A percentile compares a stretch with the other conserved stretches of the same genome.
Evolutionary conservation across 768 basidiomycete genomes (phyloP).

Genomic region (Boletus patriciae): DNA sequence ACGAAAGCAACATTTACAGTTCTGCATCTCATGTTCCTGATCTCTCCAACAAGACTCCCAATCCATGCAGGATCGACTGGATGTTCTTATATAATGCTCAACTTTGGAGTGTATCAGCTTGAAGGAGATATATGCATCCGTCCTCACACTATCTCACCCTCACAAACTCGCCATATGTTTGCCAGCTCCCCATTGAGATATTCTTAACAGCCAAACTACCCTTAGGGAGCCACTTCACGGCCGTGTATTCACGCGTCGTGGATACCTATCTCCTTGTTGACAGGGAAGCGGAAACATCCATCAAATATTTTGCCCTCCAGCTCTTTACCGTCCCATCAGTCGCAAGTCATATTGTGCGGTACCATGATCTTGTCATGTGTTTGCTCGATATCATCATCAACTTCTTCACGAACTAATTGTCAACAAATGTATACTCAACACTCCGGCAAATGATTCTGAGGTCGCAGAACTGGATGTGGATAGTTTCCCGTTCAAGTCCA

Average conservation of each 20-base stretch:
- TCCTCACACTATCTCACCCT: slow-evolving; percentile 67
- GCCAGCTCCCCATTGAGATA: slow-evolving; percentile 4
- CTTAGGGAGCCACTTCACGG: slow-evolving; percentile 78
- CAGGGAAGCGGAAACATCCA: slow-evolving; percentile 91
- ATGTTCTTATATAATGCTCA: slow-evolving; percentile 79
- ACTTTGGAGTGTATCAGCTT: slow-evolving; percentile 79
- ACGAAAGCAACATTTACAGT: slow-evolving; percentile 48
- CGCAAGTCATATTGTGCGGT: slow-evolving; percentile 73
- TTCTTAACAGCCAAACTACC: slow-evolving; percentile 5
- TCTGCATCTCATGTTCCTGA: slow-evolving; percentile 39
- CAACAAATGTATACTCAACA: slow-evolving; percentile 61
- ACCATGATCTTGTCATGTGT: slow-evolving; percentile 70
- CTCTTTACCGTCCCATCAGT: slow-evolving; percentile 91
- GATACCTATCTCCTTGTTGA: slow-evolving; percentile 92
- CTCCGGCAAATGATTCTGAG: slow-evolving; percentile 18
- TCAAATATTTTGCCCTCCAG: slow-evolving; percentile 91
- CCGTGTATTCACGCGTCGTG: slow-evolving; percentile 82
- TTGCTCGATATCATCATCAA: slow-evolving; percentile 84
- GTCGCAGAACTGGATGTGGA: slow-evolving; percentile 69
- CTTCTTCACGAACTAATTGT: slow-evolving; percentile 89
- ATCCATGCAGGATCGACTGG: slow-evolving; percentile 68
- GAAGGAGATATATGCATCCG: slow-evolving; percentile 79
- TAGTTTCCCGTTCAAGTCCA: slow-evolving; percentile 87
- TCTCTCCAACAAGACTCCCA: slow-evolving; percentile 40
- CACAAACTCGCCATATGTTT: slow-evolving; percentile 79